Conservation (phyloP, 176 grass and related monocot genomes). For the Avena sativa region DNA sequence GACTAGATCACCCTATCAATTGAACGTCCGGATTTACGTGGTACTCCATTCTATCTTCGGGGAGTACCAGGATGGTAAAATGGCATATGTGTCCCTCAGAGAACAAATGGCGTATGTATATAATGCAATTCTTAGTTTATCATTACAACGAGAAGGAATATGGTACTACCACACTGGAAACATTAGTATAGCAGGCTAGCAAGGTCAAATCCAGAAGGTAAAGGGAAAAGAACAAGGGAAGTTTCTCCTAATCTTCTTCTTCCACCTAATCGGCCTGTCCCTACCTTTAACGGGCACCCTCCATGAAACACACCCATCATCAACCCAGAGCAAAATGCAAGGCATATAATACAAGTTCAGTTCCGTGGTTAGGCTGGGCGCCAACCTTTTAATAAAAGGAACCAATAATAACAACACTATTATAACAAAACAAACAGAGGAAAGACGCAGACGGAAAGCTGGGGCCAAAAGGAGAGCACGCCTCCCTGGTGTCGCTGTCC, state of each 20-base stretch:
- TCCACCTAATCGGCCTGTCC: conserved; percentile 30
- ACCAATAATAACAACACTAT: not conserved
- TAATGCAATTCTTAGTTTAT: not conserved
- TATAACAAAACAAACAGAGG: conserved; percentile 20
- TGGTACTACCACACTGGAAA: not conserved
- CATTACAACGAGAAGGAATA: too few species aligned
- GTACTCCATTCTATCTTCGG: too few species aligned
- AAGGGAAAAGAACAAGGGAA: conserved; percentile 17
- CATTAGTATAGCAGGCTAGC: not conserved
- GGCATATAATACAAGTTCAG: conserved; percentile 14
- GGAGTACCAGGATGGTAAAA: too few species aligned
- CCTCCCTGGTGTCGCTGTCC: conserved; percentile 34
- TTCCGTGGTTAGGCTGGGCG: conserved; percentile 21
- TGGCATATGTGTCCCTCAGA: not conserved
- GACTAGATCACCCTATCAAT: too few species aligned
- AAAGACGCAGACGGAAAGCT: conserved; percentile 24
- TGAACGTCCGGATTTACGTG: too few species aligned
- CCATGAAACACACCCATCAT: conserved; percentile 39
- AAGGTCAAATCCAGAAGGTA: not conserved
- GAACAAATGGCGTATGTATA: too few species aligned
- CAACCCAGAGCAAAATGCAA: not conserved
- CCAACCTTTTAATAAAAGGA: not conserved
- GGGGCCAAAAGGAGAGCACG: conserved; percentile 30
- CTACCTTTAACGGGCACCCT: conserved; percentile 40
- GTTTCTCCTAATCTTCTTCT: conserved; percentile 5